phyloP scores from a whole-genome alignment of 169 alveolate genomes.

The Eimeria acervulina region DNA sequence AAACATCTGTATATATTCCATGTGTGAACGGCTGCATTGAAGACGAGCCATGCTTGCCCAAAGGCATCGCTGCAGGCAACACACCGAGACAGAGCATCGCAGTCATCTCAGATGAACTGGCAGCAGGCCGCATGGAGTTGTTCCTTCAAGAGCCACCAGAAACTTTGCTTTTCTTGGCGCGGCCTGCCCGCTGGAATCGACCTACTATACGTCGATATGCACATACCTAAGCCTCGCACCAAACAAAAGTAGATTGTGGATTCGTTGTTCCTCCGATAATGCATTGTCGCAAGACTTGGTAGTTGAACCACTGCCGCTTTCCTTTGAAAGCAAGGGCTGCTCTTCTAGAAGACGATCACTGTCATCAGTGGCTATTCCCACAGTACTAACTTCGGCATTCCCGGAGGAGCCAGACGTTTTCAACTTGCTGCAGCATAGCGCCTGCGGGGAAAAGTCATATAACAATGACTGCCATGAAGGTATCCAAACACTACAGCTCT shows the following conservation, averaged over 20 bases:
- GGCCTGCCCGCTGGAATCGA: not conserved
- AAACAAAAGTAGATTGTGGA: conserved; percentile 34
- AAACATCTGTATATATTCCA: conserved; percentile 68
- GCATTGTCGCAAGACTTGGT: not conserved
- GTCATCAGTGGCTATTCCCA: conserved; percentile 2
- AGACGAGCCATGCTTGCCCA: conserved; percentile 73
- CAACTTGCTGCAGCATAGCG: conserved; percentile 64
- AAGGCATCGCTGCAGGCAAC: conserved; percentile 58
- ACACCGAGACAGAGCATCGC: not conserved
- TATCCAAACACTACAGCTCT: not conserved
- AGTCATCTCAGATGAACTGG: not conserved
- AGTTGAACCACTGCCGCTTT: conserved; percentile 1
- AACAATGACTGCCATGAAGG: not conserved
- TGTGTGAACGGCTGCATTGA: conserved; percentile 68
- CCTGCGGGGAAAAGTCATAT: conserved; percentile 4
- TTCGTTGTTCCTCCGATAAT: conserved; percentile 36
- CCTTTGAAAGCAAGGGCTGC: conserved; percentile 23
- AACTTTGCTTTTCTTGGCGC: not conserved
- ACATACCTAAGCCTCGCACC: conserved; percentile 65
- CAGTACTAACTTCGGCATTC: not conserved
- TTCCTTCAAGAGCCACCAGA: not conserved
- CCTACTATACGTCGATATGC: not conserved
- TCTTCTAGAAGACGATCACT: conserved; percentile 21
- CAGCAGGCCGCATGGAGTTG: not conserved
- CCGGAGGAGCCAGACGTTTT: conserved; percentile 1